phyloP scores from a whole-genome alignment of 2,329 filamentous ascomycete genomes.

The Rutstroemia sp. region DNA sequence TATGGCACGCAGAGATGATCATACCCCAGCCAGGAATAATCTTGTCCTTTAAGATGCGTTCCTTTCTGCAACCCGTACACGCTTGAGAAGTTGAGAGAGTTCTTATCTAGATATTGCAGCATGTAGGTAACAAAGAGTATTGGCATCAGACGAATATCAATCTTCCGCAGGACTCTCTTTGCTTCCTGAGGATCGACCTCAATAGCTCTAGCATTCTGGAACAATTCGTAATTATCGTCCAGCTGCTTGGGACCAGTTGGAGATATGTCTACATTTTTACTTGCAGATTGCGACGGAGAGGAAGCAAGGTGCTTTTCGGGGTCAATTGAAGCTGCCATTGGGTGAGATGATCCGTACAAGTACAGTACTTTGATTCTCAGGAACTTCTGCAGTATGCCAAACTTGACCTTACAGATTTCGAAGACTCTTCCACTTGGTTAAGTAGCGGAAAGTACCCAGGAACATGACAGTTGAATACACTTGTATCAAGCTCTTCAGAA shows the following conservation, averaged over 20 bases:
- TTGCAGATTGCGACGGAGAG: not conserved
- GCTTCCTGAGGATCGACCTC: slow-evolving; percentile 22
- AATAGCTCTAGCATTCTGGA: slow-evolving; percentile 25
- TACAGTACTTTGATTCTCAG: not conserved
- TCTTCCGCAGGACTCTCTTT: slow-evolving; percentile 42
- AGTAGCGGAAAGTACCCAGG: too few species aligned
- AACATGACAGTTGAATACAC: too few species aligned
- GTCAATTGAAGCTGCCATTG: slow-evolving; percentile 10
- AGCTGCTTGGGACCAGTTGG: slow-evolving; percentile 19
- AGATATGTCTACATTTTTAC: slow-evolving; percentile 7
- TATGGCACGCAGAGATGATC: not conserved
- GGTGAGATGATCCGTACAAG: not conserved
- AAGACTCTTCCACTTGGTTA: too few species aligned
- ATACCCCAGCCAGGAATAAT: slow-evolving; percentile 44
- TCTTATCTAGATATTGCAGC: slow-evolving; percentile 57
- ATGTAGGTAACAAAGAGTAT: slow-evolving; percentile 50
- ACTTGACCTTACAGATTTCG: too few species aligned
- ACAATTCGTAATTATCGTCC: slow-evolving; percentile 34
- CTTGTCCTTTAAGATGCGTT: slow-evolving; percentile 39
- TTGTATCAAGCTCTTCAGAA: too few species aligned
- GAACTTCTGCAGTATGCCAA: not conserved
- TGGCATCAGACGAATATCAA: slow-evolving; percentile 48
- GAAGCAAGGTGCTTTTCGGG: slow-evolving; percentile 13
- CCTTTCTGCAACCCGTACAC: slow-evolving; percentile 41
- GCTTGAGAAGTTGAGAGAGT: slow-evolving; percentile 43